Evolutionary conservation across 2,329 filamentous ascomycete genomes (phyloP).

Genomic region (Diaporthe aspalathi): DNA sequence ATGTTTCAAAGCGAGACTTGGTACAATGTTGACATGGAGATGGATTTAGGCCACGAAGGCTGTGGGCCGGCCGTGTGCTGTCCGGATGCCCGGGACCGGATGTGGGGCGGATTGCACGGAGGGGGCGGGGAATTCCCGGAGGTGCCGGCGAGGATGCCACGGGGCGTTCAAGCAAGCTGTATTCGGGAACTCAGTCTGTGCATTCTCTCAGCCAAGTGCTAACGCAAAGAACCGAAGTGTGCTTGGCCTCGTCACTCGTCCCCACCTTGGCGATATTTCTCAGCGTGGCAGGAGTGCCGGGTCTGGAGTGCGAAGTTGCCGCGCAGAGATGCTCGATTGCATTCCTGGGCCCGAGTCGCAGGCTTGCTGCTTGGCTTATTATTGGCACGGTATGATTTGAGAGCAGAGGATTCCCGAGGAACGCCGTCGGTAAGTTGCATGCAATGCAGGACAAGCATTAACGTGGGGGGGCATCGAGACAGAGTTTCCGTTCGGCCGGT

Average conservation of each 20-base stretch:
- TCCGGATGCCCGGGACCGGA: constrained; percentile 5
- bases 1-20: no score
- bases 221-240: no score
- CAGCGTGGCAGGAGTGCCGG: neutral
- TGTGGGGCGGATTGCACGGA: constrained; percentile 2
- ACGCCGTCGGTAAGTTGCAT: neutral
- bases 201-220: neutral
- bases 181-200: neutral
- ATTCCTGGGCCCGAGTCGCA: neutral
- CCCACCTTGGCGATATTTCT: neutral
- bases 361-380: neutral
- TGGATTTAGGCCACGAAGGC: neutral
- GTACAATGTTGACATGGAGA: no score
- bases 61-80: neutral
- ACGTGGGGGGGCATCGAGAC: neutral
- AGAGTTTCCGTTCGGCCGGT: constrained; percentile 35
- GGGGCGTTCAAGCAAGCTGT: neutral
- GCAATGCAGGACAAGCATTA: neutral
- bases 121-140: constrained; percentile 8
- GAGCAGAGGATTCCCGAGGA: neutral
- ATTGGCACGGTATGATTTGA: neutral
- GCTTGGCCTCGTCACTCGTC: neutral
- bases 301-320: neutral
- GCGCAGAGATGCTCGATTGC: neutral
- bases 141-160: neutral